These are phyloP conservation scores for Triticum aestivum DNA, from an alignment of 176 grass and related monocot genomes.

Conservation along the genomic window DNA sequence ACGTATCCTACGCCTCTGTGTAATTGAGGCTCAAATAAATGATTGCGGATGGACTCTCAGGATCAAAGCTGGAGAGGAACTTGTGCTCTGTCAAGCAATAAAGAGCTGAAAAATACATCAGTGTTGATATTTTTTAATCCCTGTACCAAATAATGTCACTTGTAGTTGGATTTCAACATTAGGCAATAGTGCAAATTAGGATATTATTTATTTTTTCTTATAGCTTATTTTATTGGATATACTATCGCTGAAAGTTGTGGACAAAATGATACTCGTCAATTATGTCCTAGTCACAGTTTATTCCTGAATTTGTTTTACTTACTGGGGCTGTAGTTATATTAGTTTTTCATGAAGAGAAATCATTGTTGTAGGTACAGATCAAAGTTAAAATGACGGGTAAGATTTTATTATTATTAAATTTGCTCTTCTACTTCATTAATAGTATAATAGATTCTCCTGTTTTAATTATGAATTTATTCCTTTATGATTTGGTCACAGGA, in stretches of 20 bases:
- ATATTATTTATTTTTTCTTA: not conserved
- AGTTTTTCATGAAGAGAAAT: not conserved
- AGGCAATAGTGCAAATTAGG: not conserved
- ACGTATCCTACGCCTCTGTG: not conserved
- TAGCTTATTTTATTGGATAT: not conserved
- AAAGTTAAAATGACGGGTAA: conserved; percentile 11
- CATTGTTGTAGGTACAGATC: not conserved
- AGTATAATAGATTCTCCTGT: not conserved
- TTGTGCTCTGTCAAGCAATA: not conserved
- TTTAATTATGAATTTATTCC: not conserved
- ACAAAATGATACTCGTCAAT: not conserved
- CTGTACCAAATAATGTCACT: not conserved
- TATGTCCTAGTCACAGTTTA: not conserved
- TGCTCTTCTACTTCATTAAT: not conserved
- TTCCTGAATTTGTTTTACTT: not conserved
- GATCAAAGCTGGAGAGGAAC: not conserved
- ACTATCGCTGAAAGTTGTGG: not conserved
- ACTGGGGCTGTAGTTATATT: not conserved
- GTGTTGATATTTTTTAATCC: not conserved
- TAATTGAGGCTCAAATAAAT: not conserved
- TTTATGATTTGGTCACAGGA: not conserved
- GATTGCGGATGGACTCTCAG: not conserved
- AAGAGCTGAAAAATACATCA: not conserved
- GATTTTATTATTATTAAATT: not conserved
- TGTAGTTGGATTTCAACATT: not conserved